A percentile compares a stretch with the other conserved stretches of the same genome.
These are phyloP conservation scores for Neoboletus brunneissimus DNA, from an alignment of 768 basidiomycete species.

Conservation along the genomic window DNA sequence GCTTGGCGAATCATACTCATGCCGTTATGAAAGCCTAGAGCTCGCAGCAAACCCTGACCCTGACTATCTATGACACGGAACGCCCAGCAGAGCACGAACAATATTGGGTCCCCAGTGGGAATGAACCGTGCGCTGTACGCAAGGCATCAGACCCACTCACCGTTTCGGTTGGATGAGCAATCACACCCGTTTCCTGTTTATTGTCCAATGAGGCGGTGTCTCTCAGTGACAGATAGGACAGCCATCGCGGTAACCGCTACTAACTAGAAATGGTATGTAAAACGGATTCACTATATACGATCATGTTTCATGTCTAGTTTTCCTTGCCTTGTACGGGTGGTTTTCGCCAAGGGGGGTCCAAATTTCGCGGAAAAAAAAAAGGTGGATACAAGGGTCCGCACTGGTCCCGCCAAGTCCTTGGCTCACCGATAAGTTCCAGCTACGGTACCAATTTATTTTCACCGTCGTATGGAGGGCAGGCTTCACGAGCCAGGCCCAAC, in stretches of 20 bases:
- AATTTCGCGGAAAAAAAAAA: neutral
- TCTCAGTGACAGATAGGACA: neutral
- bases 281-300: neutral
- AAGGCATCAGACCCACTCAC: constrained; percentile 12
- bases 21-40: constrained; percentile 11
- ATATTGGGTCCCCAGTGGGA: neutral
- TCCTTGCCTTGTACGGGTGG: neutral
- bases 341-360: neutral
- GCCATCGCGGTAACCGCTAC: neutral
- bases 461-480: neutral
- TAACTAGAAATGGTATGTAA: neutral
- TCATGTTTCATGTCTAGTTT: neutral
- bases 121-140: constrained; percentile 6
- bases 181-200: neutral
- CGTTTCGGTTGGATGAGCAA: neutral
- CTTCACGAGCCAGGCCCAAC: neutral
- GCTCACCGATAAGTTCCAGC: too few species aligned
- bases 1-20: neutral
- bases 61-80: constrained; percentile 10
- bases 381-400: neutral
- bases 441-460: neutral
- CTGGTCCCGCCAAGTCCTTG: too few species aligned
- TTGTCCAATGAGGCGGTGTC: neutral
- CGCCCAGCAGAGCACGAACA: neutral
- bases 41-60: constrained; percentile 21